Conservation (phyloP, 306 rosid genomes). For the Fragaria iinumae region DNA sequence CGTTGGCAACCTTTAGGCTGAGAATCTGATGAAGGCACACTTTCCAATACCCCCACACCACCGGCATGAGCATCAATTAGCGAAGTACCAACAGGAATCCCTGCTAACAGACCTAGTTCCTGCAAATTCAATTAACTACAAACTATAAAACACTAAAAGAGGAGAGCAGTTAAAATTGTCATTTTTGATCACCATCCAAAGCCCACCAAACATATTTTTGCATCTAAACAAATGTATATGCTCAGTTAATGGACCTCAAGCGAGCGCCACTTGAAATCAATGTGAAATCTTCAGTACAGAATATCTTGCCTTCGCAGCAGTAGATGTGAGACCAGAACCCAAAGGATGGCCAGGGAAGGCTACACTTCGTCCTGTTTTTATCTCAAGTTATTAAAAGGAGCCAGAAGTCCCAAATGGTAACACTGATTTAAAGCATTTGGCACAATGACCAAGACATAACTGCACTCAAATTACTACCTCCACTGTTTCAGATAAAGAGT, state of each 20-base stretch:
- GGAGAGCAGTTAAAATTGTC: conserved; percentile 9
- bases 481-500: neutral
- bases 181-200: conserved; percentile 36
- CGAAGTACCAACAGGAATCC: conserved; percentile 94
- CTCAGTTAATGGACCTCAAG: conserved; percentile 37
- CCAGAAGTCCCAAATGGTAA: conserved; percentile 27
- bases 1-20: conserved; percentile 51
- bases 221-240: conserved; percentile 34
- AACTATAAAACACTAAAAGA: conserved; percentile 17
- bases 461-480: neutral
- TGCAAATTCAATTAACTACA: conserved; percentile 42
- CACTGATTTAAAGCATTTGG: neutral
- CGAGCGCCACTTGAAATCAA: conserved; percentile 50
- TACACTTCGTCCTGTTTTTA: conserved; percentile 89
- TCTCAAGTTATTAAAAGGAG: conserved; percentile 34
- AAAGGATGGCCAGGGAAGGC: conserved; percentile 97
- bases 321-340: conserved; percentile 89
- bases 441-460: neutral
- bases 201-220: conserved; percentile 29
- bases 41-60: conserved; percentile 95
- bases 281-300: conserved; percentile 44
- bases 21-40: conserved; percentile 51
- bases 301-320: conserved; percentile 90
- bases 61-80: conserved; percentile 98
- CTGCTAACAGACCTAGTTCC: conserved; percentile 83